Evolutionary conservation across 139 green algal genomes (phyloP).

Genomic region (Chlamydomonas applanata): DNA sequence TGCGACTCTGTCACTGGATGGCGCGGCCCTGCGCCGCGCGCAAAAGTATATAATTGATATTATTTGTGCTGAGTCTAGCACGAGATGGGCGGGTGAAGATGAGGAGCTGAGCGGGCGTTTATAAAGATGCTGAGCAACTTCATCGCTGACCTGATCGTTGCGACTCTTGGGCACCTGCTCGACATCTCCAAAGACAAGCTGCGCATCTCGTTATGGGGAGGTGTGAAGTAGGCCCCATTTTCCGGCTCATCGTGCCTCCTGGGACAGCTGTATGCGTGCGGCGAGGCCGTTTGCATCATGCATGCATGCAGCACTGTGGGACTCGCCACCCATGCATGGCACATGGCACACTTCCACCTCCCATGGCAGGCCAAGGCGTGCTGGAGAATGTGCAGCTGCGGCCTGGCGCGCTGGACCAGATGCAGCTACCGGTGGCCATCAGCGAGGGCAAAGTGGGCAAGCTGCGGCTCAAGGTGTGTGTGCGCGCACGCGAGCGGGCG

Average conservation of each 20-base stretch:
- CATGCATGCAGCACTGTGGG: background rate
- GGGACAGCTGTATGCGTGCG: background rate
- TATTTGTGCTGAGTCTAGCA: no score
- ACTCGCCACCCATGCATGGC: background rate
- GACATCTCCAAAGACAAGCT: slow-evolving; percentile 60
- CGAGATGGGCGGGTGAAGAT: no score
- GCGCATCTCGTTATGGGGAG: slow-evolving; percentile 60
- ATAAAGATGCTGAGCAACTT: no score
- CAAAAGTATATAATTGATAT: no score
- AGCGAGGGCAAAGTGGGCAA: slow-evolving; percentile 46
- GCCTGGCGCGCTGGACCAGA: slow-evolving; percentile 55
- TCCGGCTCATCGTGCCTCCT: background rate
- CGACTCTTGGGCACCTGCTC: slow-evolving; percentile 50
- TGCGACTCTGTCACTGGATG: no score
- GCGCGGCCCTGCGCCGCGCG: no score
- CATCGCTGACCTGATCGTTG: slow-evolving; percentile 4
- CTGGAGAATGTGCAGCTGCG: slow-evolving; percentile 60
- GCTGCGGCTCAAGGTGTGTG: slow-evolving; percentile 54
- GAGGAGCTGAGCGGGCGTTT: no score
- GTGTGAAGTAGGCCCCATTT: slow-evolving; percentile 20
- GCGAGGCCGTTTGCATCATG: background rate
- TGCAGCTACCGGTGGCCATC: slow-evolving; percentile 60
- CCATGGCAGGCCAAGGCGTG: slow-evolving; percentile 45
- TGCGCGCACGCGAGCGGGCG: no score
- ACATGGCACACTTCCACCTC: background rate